Percentiles rank a stretch among this genome's conserved stretches.
These are phyloP conservation scores for Trichoderma atroviride DNA, from an alignment of 2,329 filamentous ascomycete species.

Conservation along the genomic window DNA sequence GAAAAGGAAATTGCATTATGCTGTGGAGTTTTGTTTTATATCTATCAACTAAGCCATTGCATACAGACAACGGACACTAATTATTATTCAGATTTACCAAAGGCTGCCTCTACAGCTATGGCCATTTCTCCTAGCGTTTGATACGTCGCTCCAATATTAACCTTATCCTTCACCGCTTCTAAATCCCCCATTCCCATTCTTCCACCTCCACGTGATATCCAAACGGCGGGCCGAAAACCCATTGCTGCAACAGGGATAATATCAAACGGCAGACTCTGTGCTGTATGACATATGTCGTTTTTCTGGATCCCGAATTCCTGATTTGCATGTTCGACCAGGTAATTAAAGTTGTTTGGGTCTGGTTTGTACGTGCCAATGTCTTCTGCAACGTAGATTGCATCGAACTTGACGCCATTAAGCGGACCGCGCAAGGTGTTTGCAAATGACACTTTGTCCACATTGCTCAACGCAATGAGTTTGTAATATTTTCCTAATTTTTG, in stretches of 20 bases:
- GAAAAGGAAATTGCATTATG: neutral
- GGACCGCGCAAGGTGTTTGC: constrained; percentile 32
- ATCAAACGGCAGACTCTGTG: constrained; percentile 67
- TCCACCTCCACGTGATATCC: constrained; percentile 59
- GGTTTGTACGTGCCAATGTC: constrained; percentile 74
- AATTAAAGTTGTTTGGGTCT: constrained; percentile 62
- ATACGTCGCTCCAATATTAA: constrained; percentile 50
- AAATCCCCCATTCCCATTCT: constrained; percentile 41
- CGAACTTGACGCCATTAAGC: constrained; percentile 56
- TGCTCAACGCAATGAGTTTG: constrained; percentile 62
- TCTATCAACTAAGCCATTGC: neutral
- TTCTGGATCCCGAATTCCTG: constrained; percentile 54
- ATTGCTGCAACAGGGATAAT: constrained; percentile 64
- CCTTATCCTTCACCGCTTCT: constrained; percentile 52
- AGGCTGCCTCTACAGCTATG: constrained; percentile 35
- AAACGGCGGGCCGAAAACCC: constrained; percentile 59
- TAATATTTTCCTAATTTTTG: constrained; percentile 50
- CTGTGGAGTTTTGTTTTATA: neutral
- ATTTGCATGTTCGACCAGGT: constrained; percentile 54
- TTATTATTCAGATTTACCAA: neutral
- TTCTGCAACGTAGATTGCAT: constrained; percentile 68
- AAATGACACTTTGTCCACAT: constrained; percentile 51
- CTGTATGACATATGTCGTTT: constrained; percentile 65
- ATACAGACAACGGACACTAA: neutral
- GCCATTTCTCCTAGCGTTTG: constrained; percentile 62